These are phyloP conservation scores for Rubroshorea leprosula DNA, from an alignment of 345 rosid genomes.

Conservation along the genomic window DNA sequence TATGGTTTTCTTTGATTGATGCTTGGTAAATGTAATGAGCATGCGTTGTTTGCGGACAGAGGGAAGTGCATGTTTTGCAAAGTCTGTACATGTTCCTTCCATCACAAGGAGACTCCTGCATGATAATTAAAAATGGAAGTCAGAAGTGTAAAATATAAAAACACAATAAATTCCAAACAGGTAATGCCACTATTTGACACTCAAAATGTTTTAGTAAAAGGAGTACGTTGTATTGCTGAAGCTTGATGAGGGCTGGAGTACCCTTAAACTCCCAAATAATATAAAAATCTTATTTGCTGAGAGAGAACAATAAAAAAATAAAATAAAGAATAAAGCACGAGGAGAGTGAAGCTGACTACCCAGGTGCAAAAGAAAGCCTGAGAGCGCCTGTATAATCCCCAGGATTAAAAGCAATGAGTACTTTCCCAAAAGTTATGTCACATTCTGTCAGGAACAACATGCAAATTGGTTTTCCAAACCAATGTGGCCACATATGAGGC, in stretches of 20 bases:
- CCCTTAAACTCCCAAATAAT: too few species aligned
- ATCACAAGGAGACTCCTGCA: slow-evolving; percentile 65
- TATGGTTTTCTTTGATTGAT: slow-evolving; percentile 42
- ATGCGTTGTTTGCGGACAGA: slow-evolving; percentile 58
- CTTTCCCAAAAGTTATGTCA: slow-evolving; percentile 73
- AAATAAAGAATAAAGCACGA: background rate
- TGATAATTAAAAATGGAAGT: slow-evolving; percentile 3
- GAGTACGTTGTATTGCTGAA: too few species aligned
- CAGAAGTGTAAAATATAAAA: background rate
- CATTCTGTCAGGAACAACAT: slow-evolving; percentile 74
- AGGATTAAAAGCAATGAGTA: slow-evolving; percentile 47
- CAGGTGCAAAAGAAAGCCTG: slow-evolving; percentile 70
- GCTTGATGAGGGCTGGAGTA: too few species aligned
- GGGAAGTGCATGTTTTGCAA: slow-evolving; percentile 71
- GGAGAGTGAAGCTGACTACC: slow-evolving; percentile 40
- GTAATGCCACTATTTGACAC: background rate
- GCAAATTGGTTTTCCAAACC: slow-evolving; percentile 77
- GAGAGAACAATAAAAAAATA: background rate
- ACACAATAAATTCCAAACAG: background rate
- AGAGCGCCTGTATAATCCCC: slow-evolving; percentile 85
- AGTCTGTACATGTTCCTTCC: slow-evolving; percentile 77
- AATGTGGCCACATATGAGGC: slow-evolving; percentile 65
- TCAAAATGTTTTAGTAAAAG: background rate
- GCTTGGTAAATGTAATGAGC: slow-evolving; percentile 68
- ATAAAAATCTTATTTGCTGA: too few species aligned